These are phyloP conservation scores for Heritiera littoralis DNA, from an alignment of 345 rosid genomes.

Conservation along the genomic window DNA sequence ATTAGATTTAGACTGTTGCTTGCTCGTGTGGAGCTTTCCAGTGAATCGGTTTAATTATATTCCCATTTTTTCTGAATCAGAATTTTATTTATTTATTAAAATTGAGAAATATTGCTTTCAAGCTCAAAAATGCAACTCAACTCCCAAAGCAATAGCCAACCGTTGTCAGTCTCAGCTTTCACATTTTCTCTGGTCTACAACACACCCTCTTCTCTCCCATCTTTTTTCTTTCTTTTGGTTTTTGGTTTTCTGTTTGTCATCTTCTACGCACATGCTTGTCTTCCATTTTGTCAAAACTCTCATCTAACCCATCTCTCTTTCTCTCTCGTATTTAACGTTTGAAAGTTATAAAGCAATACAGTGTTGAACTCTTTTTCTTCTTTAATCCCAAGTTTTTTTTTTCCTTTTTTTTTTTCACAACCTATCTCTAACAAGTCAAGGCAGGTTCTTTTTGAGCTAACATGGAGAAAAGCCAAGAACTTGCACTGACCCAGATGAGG, in stretches of 20 bases:
- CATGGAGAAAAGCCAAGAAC: conserved; percentile 56
- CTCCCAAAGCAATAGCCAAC: background rate
- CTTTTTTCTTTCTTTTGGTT: background rate
- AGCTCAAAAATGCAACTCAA: background rate
- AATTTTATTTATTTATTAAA: background rate
- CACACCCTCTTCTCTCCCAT: background rate
- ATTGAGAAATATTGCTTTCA: conserved; percentile 2
- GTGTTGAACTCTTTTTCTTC: background rate
- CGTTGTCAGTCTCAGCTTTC: background rate
- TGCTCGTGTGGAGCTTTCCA: background rate
- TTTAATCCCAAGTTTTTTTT: background rate
- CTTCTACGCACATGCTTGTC: background rate
- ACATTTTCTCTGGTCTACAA: background rate
- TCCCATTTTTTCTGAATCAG: background rate
- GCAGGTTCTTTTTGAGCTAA: conserved; percentile 6
- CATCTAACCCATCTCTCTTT: too few species aligned
- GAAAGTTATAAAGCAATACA: background rate
- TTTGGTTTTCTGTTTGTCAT: background rate
- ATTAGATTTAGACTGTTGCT: too few species aligned
- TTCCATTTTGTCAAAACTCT: background rate
- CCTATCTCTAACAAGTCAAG: background rate
- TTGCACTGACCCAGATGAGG: conserved; percentile 66
- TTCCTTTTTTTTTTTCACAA: background rate
- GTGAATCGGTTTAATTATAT: background rate
- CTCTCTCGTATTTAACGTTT: background rate